Base-by-base conservation (phyloP, 2,329 filamentous ascomycete genomes). In the Phialophora verrucosa region DNA sequence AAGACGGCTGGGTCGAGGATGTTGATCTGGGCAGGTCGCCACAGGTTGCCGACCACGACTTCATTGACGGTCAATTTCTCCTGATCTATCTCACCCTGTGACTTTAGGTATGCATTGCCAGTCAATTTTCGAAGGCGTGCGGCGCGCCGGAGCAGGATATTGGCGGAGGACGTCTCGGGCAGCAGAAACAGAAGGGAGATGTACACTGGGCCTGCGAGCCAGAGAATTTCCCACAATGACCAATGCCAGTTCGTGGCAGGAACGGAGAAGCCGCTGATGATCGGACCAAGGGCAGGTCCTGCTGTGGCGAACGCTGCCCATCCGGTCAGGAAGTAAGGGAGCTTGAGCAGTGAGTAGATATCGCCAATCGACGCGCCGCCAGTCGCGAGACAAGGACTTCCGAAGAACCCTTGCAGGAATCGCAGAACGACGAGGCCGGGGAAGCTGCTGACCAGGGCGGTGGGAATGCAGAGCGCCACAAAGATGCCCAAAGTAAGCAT, bases 401-500 rank as follows among this genome's bases (percentile, higher is more conserved):
- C 88, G 69, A 90, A 88, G 80, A 90, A 88, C 2, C 87, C 88
- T 69, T 87, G 85, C 3, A 90, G 76, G 76, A 90, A 90, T 0
- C 88, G 83, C 3, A 88, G 80, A 3, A 89, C 85, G 71, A 90
- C 82, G 14, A 92, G 80, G 0, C 88, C 87, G 0, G 85, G 78
- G 60, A 88, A 90, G 77, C 87, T 90, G 50, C 84, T 77, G 6
- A 87, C 86, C 0, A 91, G 75, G 0, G 88, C 86, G 0, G 88
- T 85, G 0, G 88, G 88, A 20, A 91, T 83, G 3, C 84, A 86
- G n/a, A 92, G 75, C 64, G 91, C 82, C 55, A 90, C 85, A 74
- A 91, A 92, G 44, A 91, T 79, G 66, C 85, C 84, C 79, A 91
- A 88, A 7, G 89, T 89, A 69, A 85, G 74, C 38, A 90, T 84